These are phyloP conservation scores for Podospora pseudoanserina DNA, from an alignment of 495 filamentous ascomycete genomes.

Conservation along the genomic window DNA sequence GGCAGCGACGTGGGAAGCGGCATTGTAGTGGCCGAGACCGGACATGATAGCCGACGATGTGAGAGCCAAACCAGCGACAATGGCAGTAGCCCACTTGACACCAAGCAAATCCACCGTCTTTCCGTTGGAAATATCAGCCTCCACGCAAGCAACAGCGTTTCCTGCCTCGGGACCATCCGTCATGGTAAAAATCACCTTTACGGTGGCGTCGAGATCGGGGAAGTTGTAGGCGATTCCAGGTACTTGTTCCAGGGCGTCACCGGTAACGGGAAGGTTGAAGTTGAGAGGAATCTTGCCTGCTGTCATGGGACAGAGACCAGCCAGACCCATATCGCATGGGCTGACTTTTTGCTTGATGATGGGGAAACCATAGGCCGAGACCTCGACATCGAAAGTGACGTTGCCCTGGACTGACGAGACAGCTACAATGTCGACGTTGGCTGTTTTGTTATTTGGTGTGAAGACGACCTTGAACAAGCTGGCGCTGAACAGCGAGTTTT, in stretches of 20 bases:
- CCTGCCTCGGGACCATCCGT: slow-evolving; percentile 43
- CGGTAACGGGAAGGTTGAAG: slow-evolving; percentile 62
- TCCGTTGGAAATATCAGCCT: slow-evolving; percentile 85
- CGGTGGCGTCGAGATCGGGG: slow-evolving; percentile 85
- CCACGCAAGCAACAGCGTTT: slow-evolving; percentile 76
- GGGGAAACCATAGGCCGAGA: slow-evolving; percentile 80
- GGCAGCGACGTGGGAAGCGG: slow-evolving; percentile 91
- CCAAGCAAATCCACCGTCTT: slow-evolving; percentile 88
- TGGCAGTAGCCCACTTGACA: slow-evolving; percentile 88
- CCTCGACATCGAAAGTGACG: slow-evolving; percentile 70
- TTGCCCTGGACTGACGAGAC: slow-evolving; percentile 80
- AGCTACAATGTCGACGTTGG: slow-evolving; percentile 74
- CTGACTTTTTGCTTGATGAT: slow-evolving; percentile 62
- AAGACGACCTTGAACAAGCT: slow-evolving; percentile 78
- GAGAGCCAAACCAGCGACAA: slow-evolving; percentile 83
- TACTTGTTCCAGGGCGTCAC: slow-evolving; percentile 57
- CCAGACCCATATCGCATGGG: slow-evolving; percentile 67
- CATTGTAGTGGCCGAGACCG: slow-evolving; percentile 86
- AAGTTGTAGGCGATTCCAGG: slow-evolving; percentile 86
- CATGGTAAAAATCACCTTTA: slow-evolving; percentile 75
- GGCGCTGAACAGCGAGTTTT: slow-evolving; percentile 74
- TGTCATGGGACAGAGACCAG: slow-evolving; percentile 91
- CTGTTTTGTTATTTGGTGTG: slow-evolving; percentile 68
- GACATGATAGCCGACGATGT: slow-evolving; percentile 80
- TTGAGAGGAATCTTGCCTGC: slow-evolving; percentile 76